A percentile compares a stretch with the other conserved stretches of the same genome.
phyloP scores from a whole-genome alignment of 2,329 filamentous ascomycete species.

The Fusarium verrucosum region DNA sequence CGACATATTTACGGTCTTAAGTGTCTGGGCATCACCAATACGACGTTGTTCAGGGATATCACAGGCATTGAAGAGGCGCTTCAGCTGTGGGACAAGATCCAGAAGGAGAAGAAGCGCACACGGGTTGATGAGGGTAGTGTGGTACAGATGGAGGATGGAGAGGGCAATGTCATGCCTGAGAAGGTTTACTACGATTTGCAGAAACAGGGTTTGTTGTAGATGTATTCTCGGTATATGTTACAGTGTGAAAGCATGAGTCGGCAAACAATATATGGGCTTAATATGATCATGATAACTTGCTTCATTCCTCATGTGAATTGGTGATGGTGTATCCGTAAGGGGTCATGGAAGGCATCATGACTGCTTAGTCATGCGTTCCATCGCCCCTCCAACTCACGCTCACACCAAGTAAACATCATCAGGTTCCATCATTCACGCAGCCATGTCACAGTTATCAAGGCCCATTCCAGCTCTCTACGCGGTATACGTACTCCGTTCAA shows the following conservation, averaged over 20 bases:
- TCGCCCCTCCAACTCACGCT: conserved; percentile 38
- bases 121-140: conserved; percentile 82
- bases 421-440: conserved; percentile 10
- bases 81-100: conserved; percentile 91
- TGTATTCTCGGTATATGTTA: conserved; percentile 18
- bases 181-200: conserved; percentile 97
- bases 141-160: conserved; percentile 97
- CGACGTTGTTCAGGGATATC: conserved; percentile 91
- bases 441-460: conserved; percentile 56
- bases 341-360: conserved; percentile 11
- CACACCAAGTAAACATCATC: conserved; percentile 30
- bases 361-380: conserved; percentile 38
- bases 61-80: conserved; percentile 90
- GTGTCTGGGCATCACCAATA: conserved; percentile 92
- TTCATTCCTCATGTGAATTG: neutral
- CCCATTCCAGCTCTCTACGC: conserved; percentile 90
- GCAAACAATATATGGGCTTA: neutral
- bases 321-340: conserved; percentile 5
- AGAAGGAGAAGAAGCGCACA: conserved; percentile 81
- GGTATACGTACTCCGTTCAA: conserved; percentile 91
- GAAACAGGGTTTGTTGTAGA: conserved; percentile 84
- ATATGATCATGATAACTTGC: neutral
- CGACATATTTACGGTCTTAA: conserved; percentile 93
- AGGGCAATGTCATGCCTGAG: conserved; percentile 98
- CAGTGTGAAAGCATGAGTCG: neutral